phyloP scores from a whole-genome alignment of 202 grass and related monocot species.

The Tripidium arundinaceum region DNA sequence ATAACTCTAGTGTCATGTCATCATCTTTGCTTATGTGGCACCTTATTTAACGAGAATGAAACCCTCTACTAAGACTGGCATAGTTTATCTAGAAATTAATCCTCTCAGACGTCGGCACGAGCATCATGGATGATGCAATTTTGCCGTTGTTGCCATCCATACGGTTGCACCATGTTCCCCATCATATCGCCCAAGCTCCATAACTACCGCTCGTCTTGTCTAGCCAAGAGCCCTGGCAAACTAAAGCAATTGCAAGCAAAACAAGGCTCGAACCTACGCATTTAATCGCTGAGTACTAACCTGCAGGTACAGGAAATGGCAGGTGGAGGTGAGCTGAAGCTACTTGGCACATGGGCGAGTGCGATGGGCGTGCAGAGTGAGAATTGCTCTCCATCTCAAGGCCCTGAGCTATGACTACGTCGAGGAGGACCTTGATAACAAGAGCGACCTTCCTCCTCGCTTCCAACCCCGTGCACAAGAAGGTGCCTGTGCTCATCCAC shows the following conservation, averaged over 20 bases:
- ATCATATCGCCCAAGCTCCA: neutral
- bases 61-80: too few relatives aligned
- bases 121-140: neutral
- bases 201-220: neutral
- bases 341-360: too few relatives aligned
- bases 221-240: neutral
- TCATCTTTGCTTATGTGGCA: too few relatives aligned
- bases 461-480: too few relatives aligned
- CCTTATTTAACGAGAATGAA: too few relatives aligned
- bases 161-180: neutral
- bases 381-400: too few relatives aligned
- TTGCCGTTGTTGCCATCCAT: neutral
- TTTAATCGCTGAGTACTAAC: neutral
- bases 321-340: constrained; percentile 5
- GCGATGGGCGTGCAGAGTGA: too few relatives aligned
- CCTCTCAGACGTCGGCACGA: neutral
- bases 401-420: too few relatives aligned
- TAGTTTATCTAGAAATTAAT: neutral
- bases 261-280: neutral
- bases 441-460: too few relatives aligned
- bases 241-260: neutral
- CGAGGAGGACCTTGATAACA: too few relatives aligned
- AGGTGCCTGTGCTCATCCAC: too few relatives aligned
- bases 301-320: neutral
- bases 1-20: too few relatives aligned